Percentiles rank a stretch among this genome's conserved stretches.
Conservation (phyloP, 2,329 filamentous ascomycete species). For the Chaetomium sp. region DNA sequence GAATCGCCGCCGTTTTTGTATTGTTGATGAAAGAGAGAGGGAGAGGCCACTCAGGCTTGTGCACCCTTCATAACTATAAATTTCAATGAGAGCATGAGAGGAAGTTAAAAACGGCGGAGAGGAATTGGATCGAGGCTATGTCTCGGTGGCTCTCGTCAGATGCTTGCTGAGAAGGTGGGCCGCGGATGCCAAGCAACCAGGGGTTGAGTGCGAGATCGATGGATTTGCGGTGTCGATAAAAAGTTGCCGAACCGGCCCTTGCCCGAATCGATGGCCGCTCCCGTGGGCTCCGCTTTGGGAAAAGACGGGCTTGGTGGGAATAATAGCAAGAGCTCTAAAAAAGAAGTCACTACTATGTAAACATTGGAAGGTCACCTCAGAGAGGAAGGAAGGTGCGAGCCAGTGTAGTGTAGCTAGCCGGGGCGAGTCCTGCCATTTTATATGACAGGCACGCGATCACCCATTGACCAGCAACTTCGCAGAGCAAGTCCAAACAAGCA, state of each 20-base stretch:
- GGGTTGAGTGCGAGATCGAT: constrained; percentile 4
- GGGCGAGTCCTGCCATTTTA: constrained; percentile 6
- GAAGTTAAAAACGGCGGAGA: constrained; percentile 4
- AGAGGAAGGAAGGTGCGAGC: neutral
- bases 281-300: constrained; percentile 7
- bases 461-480: constrained; percentile 5
- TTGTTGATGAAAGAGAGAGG: neutral
- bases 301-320: neutral
- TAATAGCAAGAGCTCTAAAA: neutral
- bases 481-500: constrained; percentile 9
- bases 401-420: neutral
- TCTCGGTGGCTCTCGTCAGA: constrained; percentile 12
- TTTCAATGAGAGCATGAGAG: constrained; percentile 1
- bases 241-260: neutral
- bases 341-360: too few relatives aligned
- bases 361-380: neutral
- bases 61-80: constrained; percentile 2
- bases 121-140: constrained; percentile 9
- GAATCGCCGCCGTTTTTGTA: neutral
- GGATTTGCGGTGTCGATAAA: constrained; percentile 20
- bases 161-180: constrained; percentile 7
- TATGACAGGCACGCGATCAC: constrained; percentile 16
- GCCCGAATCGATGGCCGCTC: constrained; percentile 2
- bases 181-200: constrained; percentile 12
- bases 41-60: neutral